These are phyloP conservation scores for Dryadomyces quercus-mongolicae DNA, from an alignment of 2,329 filamentous ascomycete genomes.

Conservation along the genomic window DNA sequence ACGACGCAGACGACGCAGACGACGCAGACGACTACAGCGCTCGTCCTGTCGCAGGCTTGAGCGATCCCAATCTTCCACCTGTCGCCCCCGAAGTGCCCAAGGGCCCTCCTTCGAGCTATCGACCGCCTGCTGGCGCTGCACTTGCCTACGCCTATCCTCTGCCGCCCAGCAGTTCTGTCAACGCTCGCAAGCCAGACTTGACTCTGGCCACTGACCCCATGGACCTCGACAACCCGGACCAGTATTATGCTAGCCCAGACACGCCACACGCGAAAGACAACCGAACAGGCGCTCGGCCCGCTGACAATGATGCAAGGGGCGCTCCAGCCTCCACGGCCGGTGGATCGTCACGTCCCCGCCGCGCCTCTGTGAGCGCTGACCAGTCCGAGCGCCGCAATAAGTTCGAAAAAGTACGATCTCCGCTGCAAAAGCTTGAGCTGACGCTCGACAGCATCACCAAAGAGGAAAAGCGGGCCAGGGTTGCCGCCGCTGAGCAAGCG, in stretches of 20 bases:
- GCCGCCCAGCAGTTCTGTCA: neutral
- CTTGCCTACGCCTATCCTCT: conserved; percentile 16
- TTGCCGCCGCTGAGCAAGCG: conserved; percentile 68
- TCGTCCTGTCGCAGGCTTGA: neutral
- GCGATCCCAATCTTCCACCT: conserved; percentile 24
- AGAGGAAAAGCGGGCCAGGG: conserved; percentile 80
- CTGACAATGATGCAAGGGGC: neutral
- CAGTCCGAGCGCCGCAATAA: conserved; percentile 34
- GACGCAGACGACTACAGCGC: conserved; percentile 9
- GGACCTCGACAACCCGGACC: conserved; percentile 14
- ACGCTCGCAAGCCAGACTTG: conserved; percentile 12
- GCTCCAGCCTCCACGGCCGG: neutral
- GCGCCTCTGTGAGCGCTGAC: conserved; percentile 10
- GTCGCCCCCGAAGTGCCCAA: conserved; percentile 49
- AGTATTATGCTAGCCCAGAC: conserved; percentile 17
- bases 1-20: conserved; percentile 11
- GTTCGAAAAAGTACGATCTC: conserved; percentile 74
- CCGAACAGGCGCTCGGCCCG: neutral
- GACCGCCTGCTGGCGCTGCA: conserved; percentile 25
- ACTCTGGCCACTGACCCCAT: conserved; percentile 8
- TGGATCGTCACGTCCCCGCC: conserved; percentile 2
- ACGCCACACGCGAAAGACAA: conserved; percentile 5
- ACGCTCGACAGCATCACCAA: conserved; percentile 89
- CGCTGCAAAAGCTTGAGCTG: conserved; percentile 84
- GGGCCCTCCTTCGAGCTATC: conserved; percentile 46